These are phyloP conservation scores for Fusarium devonianum DNA, from an alignment of 2,329 filamentous ascomycete genomes.

Conservation along the genomic window DNA sequence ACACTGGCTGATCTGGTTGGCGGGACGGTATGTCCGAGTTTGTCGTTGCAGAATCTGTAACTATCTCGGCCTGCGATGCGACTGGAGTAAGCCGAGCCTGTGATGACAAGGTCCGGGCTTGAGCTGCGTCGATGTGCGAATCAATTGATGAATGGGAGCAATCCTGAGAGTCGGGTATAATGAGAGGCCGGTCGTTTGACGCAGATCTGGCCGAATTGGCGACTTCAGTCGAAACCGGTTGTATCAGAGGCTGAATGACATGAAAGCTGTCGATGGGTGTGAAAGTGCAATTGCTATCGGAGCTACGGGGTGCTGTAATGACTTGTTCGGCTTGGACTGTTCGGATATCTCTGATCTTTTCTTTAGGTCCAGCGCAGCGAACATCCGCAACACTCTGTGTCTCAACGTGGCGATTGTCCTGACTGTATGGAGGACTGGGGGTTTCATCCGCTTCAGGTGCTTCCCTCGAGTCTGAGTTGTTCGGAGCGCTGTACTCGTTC, in stretches of 20 bases:
- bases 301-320: not conserved
- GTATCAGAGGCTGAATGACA: not conserved
- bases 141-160: slow-evolving; percentile 17
- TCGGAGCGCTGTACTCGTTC: slow-evolving; percentile 5
- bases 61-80: slow-evolving; percentile 14
- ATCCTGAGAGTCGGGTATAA: slow-evolving; percentile 38
- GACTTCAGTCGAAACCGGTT: not conserved
- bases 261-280: not conserved
- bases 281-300: not conserved
- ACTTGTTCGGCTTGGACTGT: not conserved
- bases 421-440: not conserved
- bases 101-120: not conserved
- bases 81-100: slow-evolving; percentile 5
- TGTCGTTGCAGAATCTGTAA: slow-evolving; percentile 19
- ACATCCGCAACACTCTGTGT: not conserved
- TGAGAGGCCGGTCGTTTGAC: slow-evolving; percentile 2
- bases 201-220: not conserved
- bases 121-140: not conserved
- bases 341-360: too few species aligned
- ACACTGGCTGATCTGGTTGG: slow-evolving; percentile 34
- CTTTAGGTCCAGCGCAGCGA: not conserved
- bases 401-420: not conserved
- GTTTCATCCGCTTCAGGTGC: not conserved
- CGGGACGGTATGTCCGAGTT: slow-evolving; percentile 40
- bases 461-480: not conserved